Evolutionary conservation across 2,329 filamentous ascomycete species (phyloP).

Genomic region (Coleophoma eucalyptorum): DNA sequence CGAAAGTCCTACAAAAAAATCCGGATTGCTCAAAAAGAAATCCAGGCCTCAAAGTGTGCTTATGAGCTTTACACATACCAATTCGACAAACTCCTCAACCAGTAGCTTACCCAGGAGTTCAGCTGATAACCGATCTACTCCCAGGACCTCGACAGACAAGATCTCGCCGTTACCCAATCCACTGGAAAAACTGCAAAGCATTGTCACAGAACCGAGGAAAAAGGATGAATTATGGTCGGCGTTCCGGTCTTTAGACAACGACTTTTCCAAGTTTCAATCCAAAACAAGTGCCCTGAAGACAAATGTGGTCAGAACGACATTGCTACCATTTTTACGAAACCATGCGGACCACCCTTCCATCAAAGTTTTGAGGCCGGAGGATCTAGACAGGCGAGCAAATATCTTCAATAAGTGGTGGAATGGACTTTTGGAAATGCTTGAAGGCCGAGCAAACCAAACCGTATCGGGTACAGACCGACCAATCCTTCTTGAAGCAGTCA

Average conservation of each 20-base stretch:
- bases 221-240: slow-evolving; percentile 68
- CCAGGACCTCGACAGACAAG: slow-evolving; percentile 38
- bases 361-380: slow-evolving; percentile 57
- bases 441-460: slow-evolving; percentile 64
- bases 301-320: slow-evolving; percentile 59
- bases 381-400: slow-evolving; percentile 62
- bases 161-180: slow-evolving; percentile 40
- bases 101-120: slow-evolving; percentile 36
- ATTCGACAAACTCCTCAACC: slow-evolving; percentile 27
- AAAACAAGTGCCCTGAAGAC: slow-evolving; percentile 67
- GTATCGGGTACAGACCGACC: slow-evolving; percentile 68
- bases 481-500: slow-evolving; percentile 64
- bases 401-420: slow-evolving; percentile 77
- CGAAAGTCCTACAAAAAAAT: slow-evolving; percentile 15
- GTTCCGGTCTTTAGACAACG: slow-evolving; percentile 65
- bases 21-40: slow-evolving; percentile 18
- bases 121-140: slow-evolving; percentile 38
- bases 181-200: slow-evolving; percentile 26
- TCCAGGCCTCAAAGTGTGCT: slow-evolving; percentile 23
- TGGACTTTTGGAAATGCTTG: slow-evolving; percentile 63
- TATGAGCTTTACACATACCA: slow-evolving; percentile 22
- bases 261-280: slow-evolving; percentile 65
- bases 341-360: slow-evolving; percentile 57
- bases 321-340: slow-evolving; percentile 62
- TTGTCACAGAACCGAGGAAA: slow-evolving; percentile 39